Conservation (phyloP, 1,284 basidiomycete species). For the Sparassis latifolia region DNA sequence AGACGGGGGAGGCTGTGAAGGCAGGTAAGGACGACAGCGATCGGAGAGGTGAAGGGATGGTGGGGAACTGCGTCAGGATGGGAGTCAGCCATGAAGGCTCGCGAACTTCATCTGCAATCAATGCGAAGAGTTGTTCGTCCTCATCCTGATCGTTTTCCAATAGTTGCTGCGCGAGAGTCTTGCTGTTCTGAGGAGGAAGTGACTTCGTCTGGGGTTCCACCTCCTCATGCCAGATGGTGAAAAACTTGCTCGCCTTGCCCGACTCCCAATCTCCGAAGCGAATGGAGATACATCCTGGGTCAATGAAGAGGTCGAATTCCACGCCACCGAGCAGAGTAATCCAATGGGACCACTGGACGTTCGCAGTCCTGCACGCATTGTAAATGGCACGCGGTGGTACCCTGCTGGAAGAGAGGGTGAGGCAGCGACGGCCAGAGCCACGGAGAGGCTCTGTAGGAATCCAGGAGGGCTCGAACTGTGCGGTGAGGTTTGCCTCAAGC, state of each 20-base stretch:
- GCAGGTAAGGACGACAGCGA: constrained; percentile 33
- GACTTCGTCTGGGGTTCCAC: constrained; percentile 12
- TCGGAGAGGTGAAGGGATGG: constrained; percentile 31
- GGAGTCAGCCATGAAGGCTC: constrained; percentile 65
- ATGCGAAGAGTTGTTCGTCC: constrained; percentile 63
- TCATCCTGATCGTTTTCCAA: constrained; percentile 60
- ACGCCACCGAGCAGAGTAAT: constrained; percentile 56
- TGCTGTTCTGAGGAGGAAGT: constrained; percentile 24
- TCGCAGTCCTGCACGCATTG: constrained; percentile 57
- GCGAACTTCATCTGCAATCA: constrained; percentile 64
- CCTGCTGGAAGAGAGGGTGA: constrained; percentile 60
- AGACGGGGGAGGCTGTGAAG: constrained; percentile 48
- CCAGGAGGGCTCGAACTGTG: constrained; percentile 63
- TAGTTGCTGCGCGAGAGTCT: constrained; percentile 68
- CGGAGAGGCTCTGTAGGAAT: constrained; percentile 51
- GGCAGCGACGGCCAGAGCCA: constrained; percentile 66
- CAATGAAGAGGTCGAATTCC: constrained; percentile 73
- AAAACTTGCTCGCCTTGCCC: constrained; percentile 33
- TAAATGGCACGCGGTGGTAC: constrained; percentile 66
- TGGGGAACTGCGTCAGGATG: constrained; percentile 49
- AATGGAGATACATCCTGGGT: constrained; percentile 68
- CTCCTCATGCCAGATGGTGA: constrained; percentile 61
- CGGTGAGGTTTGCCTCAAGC: constrained; percentile 64
- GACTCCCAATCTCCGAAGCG: constrained; percentile 40
- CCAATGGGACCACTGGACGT: constrained; percentile 75